phyloP scores from a whole-genome alignment of 192 early-diverging fungal species.

The Coemansia furcata region DNA sequence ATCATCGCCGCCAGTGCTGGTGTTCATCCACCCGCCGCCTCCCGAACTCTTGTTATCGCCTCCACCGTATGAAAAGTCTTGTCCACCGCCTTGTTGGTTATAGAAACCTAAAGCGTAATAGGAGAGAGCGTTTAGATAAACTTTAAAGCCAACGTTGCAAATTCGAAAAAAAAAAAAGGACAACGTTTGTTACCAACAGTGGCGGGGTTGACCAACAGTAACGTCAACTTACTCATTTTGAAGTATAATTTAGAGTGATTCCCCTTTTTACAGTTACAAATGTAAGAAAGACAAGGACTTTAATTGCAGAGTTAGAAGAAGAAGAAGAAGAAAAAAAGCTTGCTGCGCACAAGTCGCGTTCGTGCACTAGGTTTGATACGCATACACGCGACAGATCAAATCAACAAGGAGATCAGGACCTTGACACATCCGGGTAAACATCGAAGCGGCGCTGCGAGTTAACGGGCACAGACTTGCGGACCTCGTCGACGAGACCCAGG shows the following conservation, averaged over 20 bases:
- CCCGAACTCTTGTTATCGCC: constrained; percentile 14
- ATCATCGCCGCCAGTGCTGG: constrained; percentile 22
- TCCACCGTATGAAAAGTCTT: constrained; percentile 22
- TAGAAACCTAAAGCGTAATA: constrained; percentile 14
- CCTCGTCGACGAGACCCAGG: constrained; percentile 56
- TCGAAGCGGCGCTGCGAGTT: constrained; percentile 84
- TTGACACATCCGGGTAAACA: constrained; percentile 74
- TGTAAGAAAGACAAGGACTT: neutral
- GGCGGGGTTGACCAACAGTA: neutral
- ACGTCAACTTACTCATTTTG: constrained; percentile 15
- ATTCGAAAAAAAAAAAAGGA: neutral
- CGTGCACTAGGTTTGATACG: neutral
- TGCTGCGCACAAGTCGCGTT: constrained; percentile 5
- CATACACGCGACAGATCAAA: neutral
- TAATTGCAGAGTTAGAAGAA: neutral
- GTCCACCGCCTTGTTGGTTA: constrained; percentile 25
- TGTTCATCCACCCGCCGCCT: constrained; percentile 34
- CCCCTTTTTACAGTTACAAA: neutral
- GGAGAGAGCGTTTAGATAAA: neutral
- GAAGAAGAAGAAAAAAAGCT: neutral
- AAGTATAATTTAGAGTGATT: neutral
- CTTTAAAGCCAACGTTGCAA: neutral
- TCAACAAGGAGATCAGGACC: neutral
- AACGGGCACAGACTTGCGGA: constrained; percentile 74
- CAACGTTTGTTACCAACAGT: neutral